These are phyloP conservation scores for Protomyces macrosporus DNA, from an alignment of 1,139 yeast genomes.

Conservation along the genomic window DNA sequence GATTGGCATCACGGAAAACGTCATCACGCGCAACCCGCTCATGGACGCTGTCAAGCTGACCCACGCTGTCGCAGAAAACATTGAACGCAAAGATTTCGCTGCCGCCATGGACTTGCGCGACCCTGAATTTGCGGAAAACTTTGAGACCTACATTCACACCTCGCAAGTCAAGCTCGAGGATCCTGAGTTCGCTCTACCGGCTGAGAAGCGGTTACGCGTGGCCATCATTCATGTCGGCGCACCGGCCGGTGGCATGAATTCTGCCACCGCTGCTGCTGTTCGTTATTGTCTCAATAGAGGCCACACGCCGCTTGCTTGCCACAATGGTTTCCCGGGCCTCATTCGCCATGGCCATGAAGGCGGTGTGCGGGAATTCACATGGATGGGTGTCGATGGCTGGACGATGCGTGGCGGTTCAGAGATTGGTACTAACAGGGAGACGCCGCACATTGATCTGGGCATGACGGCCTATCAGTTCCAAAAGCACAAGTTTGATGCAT, in stretches of 20 bases:
- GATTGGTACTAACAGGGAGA: slow-evolving; percentile 84
- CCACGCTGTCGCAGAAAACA: slow-evolving; percentile 80
- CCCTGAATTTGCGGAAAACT: slow-evolving; percentile 76
- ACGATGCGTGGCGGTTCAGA: slow-evolving; percentile 89
- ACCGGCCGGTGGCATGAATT: slow-evolving; percentile 93
- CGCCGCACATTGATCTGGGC: slow-evolving; percentile 79
- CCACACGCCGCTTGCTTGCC: slow-evolving; percentile 78
- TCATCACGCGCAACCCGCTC: slow-evolving; percentile 73
- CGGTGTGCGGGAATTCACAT: slow-evolving; percentile 61
- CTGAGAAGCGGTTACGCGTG: slow-evolving; percentile 46
- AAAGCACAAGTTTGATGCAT: slow-evolving; percentile 75
- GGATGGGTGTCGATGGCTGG: slow-evolving; percentile 91
- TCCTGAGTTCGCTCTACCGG: slow-evolving; percentile 30
- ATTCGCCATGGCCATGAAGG: slow-evolving; percentile 56
- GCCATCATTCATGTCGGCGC: slow-evolving; percentile 93
- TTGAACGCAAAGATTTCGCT: slow-evolving; percentile 69
- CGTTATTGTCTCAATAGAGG: slow-evolving; percentile 87
- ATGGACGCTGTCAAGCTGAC: slow-evolving; percentile 87
- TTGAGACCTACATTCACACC: slow-evolving; percentile 48
- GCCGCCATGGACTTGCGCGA: slow-evolving; percentile 84
- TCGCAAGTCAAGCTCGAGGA: slow-evolving; percentile 32
- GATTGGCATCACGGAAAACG: slow-evolving; percentile 84
- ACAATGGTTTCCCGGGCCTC: slow-evolving; percentile 89
- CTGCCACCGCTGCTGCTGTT: slow-evolving; percentile 87
- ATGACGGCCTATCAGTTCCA: slow-evolving; percentile 86